Percentiles rank a stretch among this genome's conserved stretches.
Conservation (phyloP, 495 filamentous ascomycete genomes). For the Tuber calosporum region DNA sequence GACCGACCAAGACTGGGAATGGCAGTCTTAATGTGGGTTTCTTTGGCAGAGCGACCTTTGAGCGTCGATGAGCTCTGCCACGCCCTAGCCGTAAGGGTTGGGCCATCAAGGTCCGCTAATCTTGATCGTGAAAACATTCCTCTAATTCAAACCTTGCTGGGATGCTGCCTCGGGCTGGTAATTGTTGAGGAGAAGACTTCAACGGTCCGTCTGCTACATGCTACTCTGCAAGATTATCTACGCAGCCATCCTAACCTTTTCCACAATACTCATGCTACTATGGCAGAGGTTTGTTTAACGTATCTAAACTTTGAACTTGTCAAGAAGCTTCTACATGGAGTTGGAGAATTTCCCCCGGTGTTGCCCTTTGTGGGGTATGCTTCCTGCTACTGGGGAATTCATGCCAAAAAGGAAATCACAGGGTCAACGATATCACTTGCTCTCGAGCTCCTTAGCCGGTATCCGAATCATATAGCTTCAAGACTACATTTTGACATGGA, state of each 20-base stretch:
- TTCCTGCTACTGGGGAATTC: not conserved
- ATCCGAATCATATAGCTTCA: too few relatives aligned
- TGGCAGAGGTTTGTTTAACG: not conserved
- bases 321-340: too few relatives aligned
- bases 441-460: not conserved
- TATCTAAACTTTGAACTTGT: not conserved
- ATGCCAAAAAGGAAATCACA: not conserved
- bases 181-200: not conserved
- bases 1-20: not conserved
- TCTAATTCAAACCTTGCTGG: not conserved
- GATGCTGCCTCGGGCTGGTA: not conserved
- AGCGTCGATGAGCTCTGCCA: not conserved
- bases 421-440: not conserved
- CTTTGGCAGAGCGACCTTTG: not conserved
- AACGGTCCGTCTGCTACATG: not conserved
- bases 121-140: not conserved
- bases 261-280: not conserved
- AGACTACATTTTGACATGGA: too few relatives aligned
- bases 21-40: not conserved
- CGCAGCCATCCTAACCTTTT: not conserved
- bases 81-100: not conserved
- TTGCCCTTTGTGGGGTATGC: not conserved
- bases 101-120: not conserved
- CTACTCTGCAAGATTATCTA: not conserved
- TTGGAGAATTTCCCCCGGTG: too few relatives aligned